Base-by-base conservation (phyloP, 306 rosid genomes). In the Rubus parviflorus region DNA sequence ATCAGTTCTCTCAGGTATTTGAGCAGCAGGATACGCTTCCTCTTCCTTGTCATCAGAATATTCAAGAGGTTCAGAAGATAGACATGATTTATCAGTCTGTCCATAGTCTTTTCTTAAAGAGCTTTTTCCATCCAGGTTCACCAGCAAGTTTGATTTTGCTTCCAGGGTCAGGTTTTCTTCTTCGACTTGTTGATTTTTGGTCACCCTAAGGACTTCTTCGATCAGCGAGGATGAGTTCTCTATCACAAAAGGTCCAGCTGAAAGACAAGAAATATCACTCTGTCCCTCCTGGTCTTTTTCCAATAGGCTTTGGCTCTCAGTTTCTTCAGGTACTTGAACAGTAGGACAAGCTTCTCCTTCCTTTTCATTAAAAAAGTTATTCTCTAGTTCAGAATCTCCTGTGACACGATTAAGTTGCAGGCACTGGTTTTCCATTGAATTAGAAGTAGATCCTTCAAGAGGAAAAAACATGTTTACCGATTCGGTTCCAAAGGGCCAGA, bases 401-500 rank as follows among this genome's bases (percentile, higher is more conserved):
- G 14, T 43, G 64, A 56, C 70, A 67, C 15, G 58, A 77, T 81
- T 79, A 22, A 84, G 81, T 43, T 68, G 65, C 51, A 79, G 80
- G 70, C 49, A 75, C 74, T 16, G 56, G 42, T 22, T 16, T 47
- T 61, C 80, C 38, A 43, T 76, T 46, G 41, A 71, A 57, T 45
- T 81, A 47, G 58, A 60, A 68, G 49, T 69, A 74, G 60, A 5
- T 47, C 25, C 81, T 58, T 72, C 81, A 72, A 42, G 68, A 46
- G 60, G 79, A n/a, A 52, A 62, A 84, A 51, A 40, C 19, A 79
- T 77, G 17, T 77, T 66, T 37, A 53, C 80, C n/a, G 54, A 75
- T 76, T 71, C 88, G 46, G 85, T 48, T 74, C 79, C 84, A 45
- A 67, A 57, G 23, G 67, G 62, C 67, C 75, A 45, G 54, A 48